Base-by-base conservation (phyloP, 306 rosid species). In the Delonix regia region DNA sequence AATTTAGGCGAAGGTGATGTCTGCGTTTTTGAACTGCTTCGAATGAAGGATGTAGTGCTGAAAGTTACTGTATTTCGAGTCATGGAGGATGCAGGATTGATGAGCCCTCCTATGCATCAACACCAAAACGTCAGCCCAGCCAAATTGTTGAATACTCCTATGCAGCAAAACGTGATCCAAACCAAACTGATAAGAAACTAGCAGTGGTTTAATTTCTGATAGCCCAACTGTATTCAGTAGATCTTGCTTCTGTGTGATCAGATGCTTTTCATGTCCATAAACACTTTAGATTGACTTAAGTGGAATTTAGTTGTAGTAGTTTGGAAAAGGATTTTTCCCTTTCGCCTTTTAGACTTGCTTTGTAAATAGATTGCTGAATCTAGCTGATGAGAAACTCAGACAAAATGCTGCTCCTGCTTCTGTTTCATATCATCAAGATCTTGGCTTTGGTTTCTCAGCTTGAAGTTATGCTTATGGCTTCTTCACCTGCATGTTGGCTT, bases 1-100 rank as follows among this genome's bases (percentile, higher is more conserved):
- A 88, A 89, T 82, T 79, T 93, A 83, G 98, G 93, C 19, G 99
- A 96, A 88, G 99, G 99, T 3, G 99, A 96, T 38, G 99, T 96
- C 25, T 96, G 99, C 71, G 94, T 95, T 70, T 96, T 96, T 42
- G 99, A 96, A 86, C 79, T 91, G 75, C 88, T 96, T 59, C 82
- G 71, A 71, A 39, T 72, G 61, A 87, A 84, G 73, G 99, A 96
- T 1, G 79, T 93, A 22, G 97, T 90, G 83, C 94, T 96, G 78
- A 86, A 93, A 80, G 97, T 96, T 79, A 93, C 90, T 14, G 6
- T 85, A 9, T 96, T 91, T 82, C 96, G 88, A 5, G 90, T 93
- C 57, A 65, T 75, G 1, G 96, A 86, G 73, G 93, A 88, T 42
- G 88, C 76, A 7, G 95, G 81, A 80, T 25, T 73, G 76, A 57